phyloP scores from a whole-genome alignment of 345 rosid genomes.

The Anastatica hierochuntica region DNA sequence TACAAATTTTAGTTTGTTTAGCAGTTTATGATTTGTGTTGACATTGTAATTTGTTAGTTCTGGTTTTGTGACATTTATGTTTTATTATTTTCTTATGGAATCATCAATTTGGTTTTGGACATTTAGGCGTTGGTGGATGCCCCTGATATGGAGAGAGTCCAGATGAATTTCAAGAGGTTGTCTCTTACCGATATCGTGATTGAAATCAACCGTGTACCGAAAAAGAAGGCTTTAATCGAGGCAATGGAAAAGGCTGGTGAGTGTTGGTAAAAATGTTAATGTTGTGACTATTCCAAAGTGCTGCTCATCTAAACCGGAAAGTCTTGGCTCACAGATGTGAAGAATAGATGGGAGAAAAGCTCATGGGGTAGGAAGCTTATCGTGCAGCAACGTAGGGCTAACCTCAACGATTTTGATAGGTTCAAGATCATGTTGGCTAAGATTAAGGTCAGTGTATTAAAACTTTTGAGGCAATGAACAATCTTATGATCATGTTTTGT shows the following conservation, averaged over 20 bases:
- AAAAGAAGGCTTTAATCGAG: constrained; percentile 73
- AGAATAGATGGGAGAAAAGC: constrained; percentile 74
- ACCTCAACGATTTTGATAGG: constrained; percentile 73
- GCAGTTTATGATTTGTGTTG: too few relatives aligned
- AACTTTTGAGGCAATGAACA: too few relatives aligned
- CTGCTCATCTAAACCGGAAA: background rate
- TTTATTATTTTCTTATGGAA: too few relatives aligned
- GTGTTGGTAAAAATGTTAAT: background rate
- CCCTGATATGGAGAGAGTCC: constrained; percentile 84
- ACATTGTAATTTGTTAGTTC: background rate
- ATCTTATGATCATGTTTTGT: background rate
- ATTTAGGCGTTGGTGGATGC: constrained; percentile 87
- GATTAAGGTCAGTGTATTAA: constrained; percentile 41
- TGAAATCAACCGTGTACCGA: constrained; percentile 67
- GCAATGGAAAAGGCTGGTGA: constrained; percentile 94
- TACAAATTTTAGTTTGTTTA: background rate
- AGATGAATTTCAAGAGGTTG: constrained; percentile 90
- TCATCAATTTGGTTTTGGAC: background rate
- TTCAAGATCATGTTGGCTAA: constrained; percentile 79
- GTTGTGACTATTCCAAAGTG: background rate
- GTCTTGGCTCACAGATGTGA: constrained; percentile 52
- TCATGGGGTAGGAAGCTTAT: constrained; percentile 81
- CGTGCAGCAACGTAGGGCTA: constrained; percentile 57
- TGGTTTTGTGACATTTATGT: too few relatives aligned
- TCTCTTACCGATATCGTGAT: constrained; percentile 77